phyloP scores from a whole-genome alignment of 2,329 filamentous ascomycete genomes.

The Mycosphaerella sp. region DNA sequence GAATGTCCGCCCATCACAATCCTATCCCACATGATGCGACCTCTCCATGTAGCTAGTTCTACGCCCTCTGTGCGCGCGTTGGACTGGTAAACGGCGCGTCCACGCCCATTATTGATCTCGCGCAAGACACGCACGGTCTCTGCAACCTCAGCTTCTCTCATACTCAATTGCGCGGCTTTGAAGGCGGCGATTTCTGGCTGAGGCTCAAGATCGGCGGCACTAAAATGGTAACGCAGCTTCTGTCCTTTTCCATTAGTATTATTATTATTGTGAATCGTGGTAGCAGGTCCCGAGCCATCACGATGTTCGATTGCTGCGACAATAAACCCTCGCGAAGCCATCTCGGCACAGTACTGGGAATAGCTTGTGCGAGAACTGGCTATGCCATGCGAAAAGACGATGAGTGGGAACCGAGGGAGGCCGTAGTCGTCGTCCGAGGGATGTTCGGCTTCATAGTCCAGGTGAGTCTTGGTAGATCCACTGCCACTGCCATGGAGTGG shows the following conservation, averaged over 20 bases:
- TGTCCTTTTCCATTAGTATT: no score
- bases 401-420: constrained; percentile 36
- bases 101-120: constrained; percentile 37
- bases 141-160: constrained; percentile 43
- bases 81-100: constrained; percentile 32
- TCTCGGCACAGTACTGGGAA: constrained; percentile 42
- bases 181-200: constrained; percentile 31
- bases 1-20: constrained; percentile 58
- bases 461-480: constrained; percentile 19
- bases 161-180: constrained; percentile 40
- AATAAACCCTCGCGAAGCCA: constrained; percentile 43
- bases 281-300: constrained; percentile 43
- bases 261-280: constrained; percentile 36
- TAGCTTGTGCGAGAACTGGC: constrained; percentile 43
- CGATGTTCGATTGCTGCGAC: constrained; percentile 45
- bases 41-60: constrained; percentile 46
- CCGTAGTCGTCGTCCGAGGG: constrained; percentile 30
- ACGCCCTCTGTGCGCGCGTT: constrained; percentile 48
- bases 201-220: constrained; percentile 32
- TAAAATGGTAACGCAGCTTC: constrained; percentile 37
- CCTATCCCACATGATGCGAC: constrained; percentile 50
- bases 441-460: constrained; percentile 29
- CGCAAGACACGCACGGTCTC: constrained; percentile 41
- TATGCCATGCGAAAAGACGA: constrained; percentile 46
- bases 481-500: constrained; percentile 35